Evolutionary conservation across 495 filamentous ascomycete species (phyloP).

Genomic region (Penicillium ochrochloron): DNA sequence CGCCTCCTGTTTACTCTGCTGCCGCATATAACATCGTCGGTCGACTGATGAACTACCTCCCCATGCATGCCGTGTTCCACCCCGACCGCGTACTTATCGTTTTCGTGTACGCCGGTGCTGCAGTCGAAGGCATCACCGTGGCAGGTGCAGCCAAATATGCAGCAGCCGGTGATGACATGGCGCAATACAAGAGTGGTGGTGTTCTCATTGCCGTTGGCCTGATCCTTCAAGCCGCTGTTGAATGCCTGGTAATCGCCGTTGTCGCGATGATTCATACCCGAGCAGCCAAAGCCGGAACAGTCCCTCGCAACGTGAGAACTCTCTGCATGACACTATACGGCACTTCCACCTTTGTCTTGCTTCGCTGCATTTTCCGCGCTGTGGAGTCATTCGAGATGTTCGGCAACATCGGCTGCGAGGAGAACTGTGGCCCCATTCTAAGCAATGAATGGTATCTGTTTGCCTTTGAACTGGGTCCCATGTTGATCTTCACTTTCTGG

Average conservation of each 20-base stretch:
- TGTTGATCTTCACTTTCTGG: constrained; percentile 47
- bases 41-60: constrained; percentile 54
- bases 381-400: constrained; percentile 40
- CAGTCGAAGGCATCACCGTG: constrained; percentile 42
- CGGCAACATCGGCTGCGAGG: constrained; percentile 22
- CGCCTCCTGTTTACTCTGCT: constrained; percentile 59
- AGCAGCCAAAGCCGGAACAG: constrained; percentile 21
- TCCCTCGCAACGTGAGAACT: constrained; percentile 40
- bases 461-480: constrained; percentile 43
- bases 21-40: constrained; percentile 63
- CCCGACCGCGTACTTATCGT: constrained; percentile 41
- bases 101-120: constrained; percentile 43
- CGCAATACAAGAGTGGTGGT: constrained; percentile 32
- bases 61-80: constrained; percentile 46
- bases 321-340: constrained; percentile 47
- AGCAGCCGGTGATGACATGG: constrained; percentile 23
- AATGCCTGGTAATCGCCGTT: constrained; percentile 37
- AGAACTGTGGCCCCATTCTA: constrained; percentile 35
- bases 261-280: constrained; percentile 42
- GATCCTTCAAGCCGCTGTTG: constrained; percentile 42
- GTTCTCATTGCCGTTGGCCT: constrained; percentile 41
- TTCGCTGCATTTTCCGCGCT: constrained; percentile 47
- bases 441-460: constrained; percentile 47
- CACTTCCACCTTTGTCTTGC: constrained; percentile 39
- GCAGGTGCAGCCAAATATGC: constrained; percentile 45